Conservation (phyloP, 495 filamentous ascomycete genomes). For the Polyplosphaeria fusca region DNA sequence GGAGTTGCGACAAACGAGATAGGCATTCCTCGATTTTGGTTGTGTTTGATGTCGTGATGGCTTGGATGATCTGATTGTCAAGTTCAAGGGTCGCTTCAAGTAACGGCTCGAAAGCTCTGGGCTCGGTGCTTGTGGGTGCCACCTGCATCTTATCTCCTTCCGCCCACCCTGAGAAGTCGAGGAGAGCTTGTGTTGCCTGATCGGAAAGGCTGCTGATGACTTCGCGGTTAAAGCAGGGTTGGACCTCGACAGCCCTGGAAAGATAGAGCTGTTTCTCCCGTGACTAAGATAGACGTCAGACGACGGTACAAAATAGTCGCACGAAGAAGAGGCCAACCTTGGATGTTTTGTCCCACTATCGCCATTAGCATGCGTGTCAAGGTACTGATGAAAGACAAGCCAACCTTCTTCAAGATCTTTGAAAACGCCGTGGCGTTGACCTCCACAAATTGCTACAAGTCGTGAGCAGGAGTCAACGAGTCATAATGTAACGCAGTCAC, state of each 20-base stretch:
- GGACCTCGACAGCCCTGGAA: conserved; percentile 91
- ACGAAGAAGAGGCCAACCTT: conserved; percentile 55
- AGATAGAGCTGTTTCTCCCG: conserved; percentile 97
- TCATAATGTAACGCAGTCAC: conserved; percentile 35
- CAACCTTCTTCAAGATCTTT: conserved; percentile 94
- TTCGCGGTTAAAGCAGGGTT: conserved; percentile 95
- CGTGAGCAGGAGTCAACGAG: conserved; percentile 2
- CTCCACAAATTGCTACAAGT: conserved; percentile 79
- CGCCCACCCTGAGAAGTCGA: conserved; percentile 93
- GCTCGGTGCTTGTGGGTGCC: conserved; percentile 39
- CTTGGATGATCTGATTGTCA: conserved; percentile 83
- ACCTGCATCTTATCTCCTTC: conserved; percentile 87
- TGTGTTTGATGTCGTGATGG: conserved; percentile 71
- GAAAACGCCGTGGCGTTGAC: conserved; percentile 96
- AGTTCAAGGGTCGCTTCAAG: conserved; percentile 71
- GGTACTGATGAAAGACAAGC: background rate
- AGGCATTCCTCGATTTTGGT: conserved; percentile 62
- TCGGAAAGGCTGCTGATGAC: conserved; percentile 96
- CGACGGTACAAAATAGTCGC: conserved; percentile 8
- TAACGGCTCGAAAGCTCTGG: background rate
- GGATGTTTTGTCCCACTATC: conserved; percentile 96
- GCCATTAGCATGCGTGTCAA: conserved; percentile 33
- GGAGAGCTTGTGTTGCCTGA: conserved; percentile 85
- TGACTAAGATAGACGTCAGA: conserved; percentile 54
- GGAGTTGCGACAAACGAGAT: conserved; percentile 50